phyloP scores from a whole-genome alignment of 306 rosid species.

The Albizia julibrissin region DNA sequence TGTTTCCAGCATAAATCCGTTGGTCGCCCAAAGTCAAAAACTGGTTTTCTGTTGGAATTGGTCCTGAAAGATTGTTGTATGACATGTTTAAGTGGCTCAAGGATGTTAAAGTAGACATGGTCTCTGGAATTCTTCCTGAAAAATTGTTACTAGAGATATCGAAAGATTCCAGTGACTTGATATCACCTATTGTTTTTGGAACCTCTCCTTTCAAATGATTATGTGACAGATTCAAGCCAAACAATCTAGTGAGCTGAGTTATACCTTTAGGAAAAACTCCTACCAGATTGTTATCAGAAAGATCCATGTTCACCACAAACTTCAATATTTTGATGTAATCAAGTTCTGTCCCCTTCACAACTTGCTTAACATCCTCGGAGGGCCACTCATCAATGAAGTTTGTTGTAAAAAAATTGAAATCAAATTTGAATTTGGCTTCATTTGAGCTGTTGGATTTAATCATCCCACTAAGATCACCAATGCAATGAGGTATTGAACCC shows the following conservation, averaged over 20 bases:
- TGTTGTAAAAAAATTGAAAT: neutral
- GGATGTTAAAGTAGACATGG: too few relatives aligned
- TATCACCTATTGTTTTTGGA: neutral
- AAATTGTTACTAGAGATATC: neutral
- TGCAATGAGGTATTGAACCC: neutral
- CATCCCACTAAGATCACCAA: neutral
- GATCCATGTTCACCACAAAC: conserved; percentile 2
- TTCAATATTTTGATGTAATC: neutral
- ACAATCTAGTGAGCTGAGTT: neutral
- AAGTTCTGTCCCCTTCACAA: neutral
- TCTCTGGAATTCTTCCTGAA: neutral
- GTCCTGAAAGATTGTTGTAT: neutral
- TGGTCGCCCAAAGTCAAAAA: neutral
- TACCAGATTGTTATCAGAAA: neutral
- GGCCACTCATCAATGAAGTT: neutral
- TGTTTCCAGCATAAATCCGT: neutral
- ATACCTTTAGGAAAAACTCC: neutral
- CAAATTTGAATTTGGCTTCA: neutral
- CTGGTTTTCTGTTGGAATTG: neutral
- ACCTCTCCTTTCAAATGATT: neutral
- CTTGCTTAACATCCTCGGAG: neutral
- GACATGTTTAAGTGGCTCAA: too few relatives aligned
- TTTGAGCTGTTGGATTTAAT: neutral
- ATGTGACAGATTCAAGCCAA: neutral
- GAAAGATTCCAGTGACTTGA: neutral